Evolutionary conservation across 2,329 filamentous ascomycete species (phyloP), one percentile per base, ranked within the genome.

Genomic region (Pseudogymnoascus sp.): DNA sequence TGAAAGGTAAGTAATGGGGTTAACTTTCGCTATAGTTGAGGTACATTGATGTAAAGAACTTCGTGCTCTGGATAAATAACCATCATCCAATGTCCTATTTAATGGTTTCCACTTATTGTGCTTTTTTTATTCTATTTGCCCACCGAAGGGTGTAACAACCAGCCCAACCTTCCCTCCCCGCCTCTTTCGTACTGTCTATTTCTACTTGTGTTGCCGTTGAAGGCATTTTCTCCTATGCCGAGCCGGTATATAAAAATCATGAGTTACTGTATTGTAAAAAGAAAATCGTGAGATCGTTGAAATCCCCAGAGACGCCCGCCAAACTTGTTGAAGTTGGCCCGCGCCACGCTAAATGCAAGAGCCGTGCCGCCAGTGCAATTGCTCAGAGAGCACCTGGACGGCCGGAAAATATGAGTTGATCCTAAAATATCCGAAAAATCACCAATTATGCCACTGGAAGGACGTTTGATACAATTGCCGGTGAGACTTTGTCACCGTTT

Each of bases 301-400:
- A 67, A 71, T 69, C 68, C 58, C 60, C 48, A 55, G 55, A 58
- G 70, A 72, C 70, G 67, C 48, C 48, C 48, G 48, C 70, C 68
- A 69, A 69, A 71, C 69, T 66, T 72, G 70, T 72, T 72, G 71
- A 72, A 72, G 66, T 71, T 70, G 69, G 65, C 62, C 67, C 68
- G 21, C 62, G 70, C 70, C 68, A 65, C 67, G 68, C 70, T 71
- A 71, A 65, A 71, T 72, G 70, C 69, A 71, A 67, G 64, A 48
- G 38, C 36, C 38, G 31, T 61, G 29, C 38, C 17, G 25, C 21
- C 42, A 21, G 41, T 55, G 27, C 67, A 69, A 31, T 70, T 71
- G 12, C 62, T 64, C n/a, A 67, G 38, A 51, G 66, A 55, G 48
- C 48, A 55, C 6, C 48, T 33, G 48, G 29, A 21, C 21, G 21